These are phyloP conservation scores for Epicoccum nigrum DNA, from an alignment of 2,329 filamentous ascomycete species.

Conservation along the genomic window DNA sequence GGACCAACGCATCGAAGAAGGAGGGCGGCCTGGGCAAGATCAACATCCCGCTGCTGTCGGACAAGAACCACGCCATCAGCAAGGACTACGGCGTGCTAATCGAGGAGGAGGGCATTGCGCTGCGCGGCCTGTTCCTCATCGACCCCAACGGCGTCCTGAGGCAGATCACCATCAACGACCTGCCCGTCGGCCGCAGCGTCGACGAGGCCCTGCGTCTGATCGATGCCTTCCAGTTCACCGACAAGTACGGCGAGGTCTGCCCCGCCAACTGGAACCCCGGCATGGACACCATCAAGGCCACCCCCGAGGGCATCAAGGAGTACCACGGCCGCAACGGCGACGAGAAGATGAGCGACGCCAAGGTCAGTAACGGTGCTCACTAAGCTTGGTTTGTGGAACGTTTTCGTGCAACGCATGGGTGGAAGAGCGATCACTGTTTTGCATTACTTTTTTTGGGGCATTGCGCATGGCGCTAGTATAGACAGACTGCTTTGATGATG, in stretches of 20 bases:
- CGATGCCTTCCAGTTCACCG: conserved; percentile 57
- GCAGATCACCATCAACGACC: conserved; percentile 70
- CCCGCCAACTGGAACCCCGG: conserved; percentile 53
- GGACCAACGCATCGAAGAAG: conserved; percentile 63
- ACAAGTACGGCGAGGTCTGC: conserved; percentile 53
- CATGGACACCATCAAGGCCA: conserved; percentile 50
- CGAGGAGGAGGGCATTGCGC: conserved; percentile 67
- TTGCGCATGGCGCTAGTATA: conserved; percentile 24
- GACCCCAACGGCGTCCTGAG: conserved; percentile 66
- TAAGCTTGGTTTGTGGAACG: background rate
- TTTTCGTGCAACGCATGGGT: too few relatives aligned
- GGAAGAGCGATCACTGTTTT: conserved; percentile 4
- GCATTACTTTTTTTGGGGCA: conserved; percentile 16
- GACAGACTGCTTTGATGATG: conserved; percentile 15
- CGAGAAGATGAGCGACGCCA: conserved; percentile 42
- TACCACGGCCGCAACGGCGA: conserved; percentile 47
- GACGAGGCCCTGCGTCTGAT: conserved; percentile 66
- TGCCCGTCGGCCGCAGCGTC: conserved; percentile 68
- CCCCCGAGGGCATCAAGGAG: conserved; percentile 48
- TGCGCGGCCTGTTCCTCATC: conserved; percentile 70
- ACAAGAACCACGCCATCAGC: conserved; percentile 66
- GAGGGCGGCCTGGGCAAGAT: conserved; percentile 67
- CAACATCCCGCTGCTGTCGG: conserved; percentile 66
- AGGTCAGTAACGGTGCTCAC: conserved; percentile 39
- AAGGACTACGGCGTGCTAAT: conserved; percentile 68